Evolutionary conservation across 2,329 filamentous ascomycete species (phyloP).

Genomic region (Stagonosporopsis cucurbitacearum): DNA sequence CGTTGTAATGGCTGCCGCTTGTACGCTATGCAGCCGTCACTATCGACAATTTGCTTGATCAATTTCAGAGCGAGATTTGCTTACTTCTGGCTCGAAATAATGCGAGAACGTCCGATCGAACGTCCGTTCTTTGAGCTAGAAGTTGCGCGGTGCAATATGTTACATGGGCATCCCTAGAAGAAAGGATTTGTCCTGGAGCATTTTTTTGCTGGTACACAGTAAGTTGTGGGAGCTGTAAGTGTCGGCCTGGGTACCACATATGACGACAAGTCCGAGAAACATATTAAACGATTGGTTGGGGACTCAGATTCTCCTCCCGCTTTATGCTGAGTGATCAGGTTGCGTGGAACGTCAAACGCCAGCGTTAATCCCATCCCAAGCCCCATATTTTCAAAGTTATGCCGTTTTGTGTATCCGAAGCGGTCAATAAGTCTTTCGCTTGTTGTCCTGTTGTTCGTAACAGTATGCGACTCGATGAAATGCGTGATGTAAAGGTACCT

Average conservation of each 20-base stretch:
- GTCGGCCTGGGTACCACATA: constrained; percentile 6
- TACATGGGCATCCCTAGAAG: background rate
- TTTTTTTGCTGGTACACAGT: constrained; percentile 1
- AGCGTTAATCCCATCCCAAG: background rate
- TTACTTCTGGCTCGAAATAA: background rate
- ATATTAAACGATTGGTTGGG: constrained; percentile 11
- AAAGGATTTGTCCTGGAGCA: background rate
- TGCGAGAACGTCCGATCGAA: background rate
- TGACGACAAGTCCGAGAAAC: constrained; percentile 8
- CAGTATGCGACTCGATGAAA: background rate
- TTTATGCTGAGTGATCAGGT: background rate
- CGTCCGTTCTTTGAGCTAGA: background rate
- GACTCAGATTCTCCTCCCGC: constrained; percentile 1
- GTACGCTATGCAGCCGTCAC: background rate
- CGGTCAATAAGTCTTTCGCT: no score
- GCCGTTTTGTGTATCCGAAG: no score
- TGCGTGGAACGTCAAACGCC: background rate
- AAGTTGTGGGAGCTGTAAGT: constrained; percentile 1
- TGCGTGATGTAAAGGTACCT: background rate
- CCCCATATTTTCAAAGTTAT: background rate
- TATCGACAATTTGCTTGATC: background rate
- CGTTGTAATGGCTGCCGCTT: constrained; percentile 4
- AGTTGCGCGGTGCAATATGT: background rate
- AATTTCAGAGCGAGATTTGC: background rate
- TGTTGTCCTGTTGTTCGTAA: no score